phyloP scores from a whole-genome alignment of 2,329 filamentous ascomycete genomes.

The Penicillium verrucosum region DNA sequence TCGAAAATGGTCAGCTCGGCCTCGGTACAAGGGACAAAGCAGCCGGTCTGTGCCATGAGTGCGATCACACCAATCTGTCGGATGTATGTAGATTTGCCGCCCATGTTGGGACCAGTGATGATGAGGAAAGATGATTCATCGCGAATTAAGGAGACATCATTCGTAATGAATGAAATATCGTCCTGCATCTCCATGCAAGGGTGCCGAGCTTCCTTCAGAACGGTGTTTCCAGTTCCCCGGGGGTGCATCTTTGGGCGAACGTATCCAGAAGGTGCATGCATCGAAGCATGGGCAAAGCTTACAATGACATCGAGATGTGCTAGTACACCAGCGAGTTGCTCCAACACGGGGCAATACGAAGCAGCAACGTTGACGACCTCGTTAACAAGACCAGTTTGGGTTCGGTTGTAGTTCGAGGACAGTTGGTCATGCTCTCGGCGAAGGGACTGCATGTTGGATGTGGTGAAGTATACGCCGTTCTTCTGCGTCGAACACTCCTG shows the following conservation, averaged over 20 bases:
- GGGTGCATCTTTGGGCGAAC: conserved; percentile 86
- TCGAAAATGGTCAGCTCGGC: conserved; percentile 96
- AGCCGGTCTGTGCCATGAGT: conserved; percentile 93
- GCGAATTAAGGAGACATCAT: conserved; percentile 80
- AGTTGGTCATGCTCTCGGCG: conserved; percentile 91
- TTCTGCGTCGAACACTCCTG: conserved; percentile 97
- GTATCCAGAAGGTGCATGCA: conserved; percentile 89
- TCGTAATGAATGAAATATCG: conserved; percentile 97
- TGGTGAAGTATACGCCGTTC: conserved; percentile 98
- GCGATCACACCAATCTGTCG: conserved; percentile 95
- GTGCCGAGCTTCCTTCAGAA: conserved; percentile 89
- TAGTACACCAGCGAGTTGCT: conserved; percentile 81
- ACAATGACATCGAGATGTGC: conserved; percentile 95
- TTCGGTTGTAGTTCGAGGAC: conserved; percentile 90
- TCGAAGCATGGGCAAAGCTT: conserved; percentile 85
- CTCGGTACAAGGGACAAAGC: conserved; percentile 87
- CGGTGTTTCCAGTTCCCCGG: conserved; percentile 80
- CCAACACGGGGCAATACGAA: conserved; percentile 90
- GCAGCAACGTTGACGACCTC: conserved; percentile 92
- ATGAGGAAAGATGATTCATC: conserved; percentile 85
- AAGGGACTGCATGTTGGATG: conserved; percentile 71
- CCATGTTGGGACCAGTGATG: conserved; percentile 98
- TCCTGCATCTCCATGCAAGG: conserved; percentile 99
- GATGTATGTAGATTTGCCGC: conserved; percentile 97
- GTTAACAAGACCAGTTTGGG: conserved; percentile 82